Percentiles rank a stretch among this genome's conserved stretches.
Evolutionary conservation across 2,329 filamentous ascomycete species (phyloP).

Genomic region (Cytospora chrysosperma): DNA sequence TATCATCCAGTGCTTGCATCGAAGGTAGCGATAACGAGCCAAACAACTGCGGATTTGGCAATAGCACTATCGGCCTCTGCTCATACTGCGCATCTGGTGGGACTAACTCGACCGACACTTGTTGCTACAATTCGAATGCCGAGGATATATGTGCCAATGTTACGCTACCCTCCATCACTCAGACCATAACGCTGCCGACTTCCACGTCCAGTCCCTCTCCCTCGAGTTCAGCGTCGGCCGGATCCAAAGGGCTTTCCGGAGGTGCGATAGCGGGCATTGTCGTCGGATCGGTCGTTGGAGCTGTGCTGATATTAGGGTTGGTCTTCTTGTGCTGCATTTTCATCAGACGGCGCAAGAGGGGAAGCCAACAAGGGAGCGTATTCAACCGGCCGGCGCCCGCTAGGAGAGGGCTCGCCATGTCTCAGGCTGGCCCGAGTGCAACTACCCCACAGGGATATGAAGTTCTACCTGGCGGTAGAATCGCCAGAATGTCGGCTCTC

Average conservation of each 20-base stretch:
- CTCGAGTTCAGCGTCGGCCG: slow-evolving; percentile 32
- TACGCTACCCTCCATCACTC: slow-evolving; percentile 71
- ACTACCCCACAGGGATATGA: slow-evolving; percentile 59
- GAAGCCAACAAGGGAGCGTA: slow-evolving; percentile 67
- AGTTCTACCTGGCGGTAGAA: slow-evolving; percentile 80
- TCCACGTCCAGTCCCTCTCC: slow-evolving; percentile 45
- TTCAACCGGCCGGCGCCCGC: slow-evolving; percentile 87
- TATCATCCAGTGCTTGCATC: slow-evolving; percentile 73
- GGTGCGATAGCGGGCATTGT: slow-evolving; percentile 90
- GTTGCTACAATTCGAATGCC: slow-evolving; percentile 82
- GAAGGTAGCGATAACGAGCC: slow-evolving; percentile 76
- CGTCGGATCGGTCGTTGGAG: slow-evolving; percentile 72
- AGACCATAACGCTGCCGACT: slow-evolving; percentile 63
- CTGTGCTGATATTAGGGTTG: slow-evolving; percentile 66
- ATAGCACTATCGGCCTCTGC: slow-evolving; percentile 74
- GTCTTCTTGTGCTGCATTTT: slow-evolving; percentile 65
- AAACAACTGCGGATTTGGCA: slow-evolving; percentile 79
- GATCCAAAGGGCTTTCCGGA: slow-evolving; percentile 59
- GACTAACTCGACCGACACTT: slow-evolving; percentile 90
- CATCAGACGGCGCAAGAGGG: slow-evolving; percentile 48
- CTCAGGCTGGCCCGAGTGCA: slow-evolving; percentile 36
- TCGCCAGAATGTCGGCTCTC: slow-evolving; percentile 92
- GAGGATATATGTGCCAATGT: slow-evolving; percentile 72
- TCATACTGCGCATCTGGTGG: slow-evolving; percentile 82
- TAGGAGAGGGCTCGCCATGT: slow-evolving; percentile 47